Conservation (phyloP, 139 green algal species). For the Astrephomene gubernaculifera region DNA sequence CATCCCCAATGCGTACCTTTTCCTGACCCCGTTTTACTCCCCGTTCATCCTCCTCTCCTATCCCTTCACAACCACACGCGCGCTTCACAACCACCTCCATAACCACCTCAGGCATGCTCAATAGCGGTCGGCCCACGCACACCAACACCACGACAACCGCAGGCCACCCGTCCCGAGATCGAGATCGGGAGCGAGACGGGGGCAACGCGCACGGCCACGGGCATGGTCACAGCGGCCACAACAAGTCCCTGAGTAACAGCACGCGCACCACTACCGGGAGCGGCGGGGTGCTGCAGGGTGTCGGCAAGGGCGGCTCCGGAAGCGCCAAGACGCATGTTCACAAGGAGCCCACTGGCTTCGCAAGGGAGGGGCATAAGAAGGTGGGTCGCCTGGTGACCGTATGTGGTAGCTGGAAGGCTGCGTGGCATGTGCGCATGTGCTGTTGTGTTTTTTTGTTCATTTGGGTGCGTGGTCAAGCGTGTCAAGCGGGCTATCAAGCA, state of each 20-base stretch:
- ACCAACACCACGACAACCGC: background rate
- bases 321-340: constrained; percentile 16
- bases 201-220: constrained; percentile 4
- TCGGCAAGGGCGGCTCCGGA: constrained; percentile 10
- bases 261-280: constrained; percentile 28
- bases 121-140: background rate
- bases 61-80: too few relatives aligned
- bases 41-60: too few relatives aligned
- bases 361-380: constrained; percentile 29
- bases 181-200: background rate
- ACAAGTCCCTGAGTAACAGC: constrained; percentile 30
- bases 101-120: constrained; percentile 9
- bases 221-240: background rate
- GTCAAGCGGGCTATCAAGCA: too few relatives aligned
- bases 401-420: too few relatives aligned
- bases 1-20: too few relatives aligned
- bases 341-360: constrained; percentile 1
- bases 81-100: too few relatives aligned
- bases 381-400: too few relatives aligned
- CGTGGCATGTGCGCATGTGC: too few relatives aligned
- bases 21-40: too few relatives aligned
- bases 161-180: background rate
- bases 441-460: too few relatives aligned
- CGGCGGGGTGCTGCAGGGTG: constrained; percentile 2
- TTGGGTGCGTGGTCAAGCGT: too few relatives aligned